A percentile compares a stretch with the other conserved stretches of the same genome.
Conservation (phyloP, 768 basidiomycete species). For the Phylloporus sp. region DNA sequence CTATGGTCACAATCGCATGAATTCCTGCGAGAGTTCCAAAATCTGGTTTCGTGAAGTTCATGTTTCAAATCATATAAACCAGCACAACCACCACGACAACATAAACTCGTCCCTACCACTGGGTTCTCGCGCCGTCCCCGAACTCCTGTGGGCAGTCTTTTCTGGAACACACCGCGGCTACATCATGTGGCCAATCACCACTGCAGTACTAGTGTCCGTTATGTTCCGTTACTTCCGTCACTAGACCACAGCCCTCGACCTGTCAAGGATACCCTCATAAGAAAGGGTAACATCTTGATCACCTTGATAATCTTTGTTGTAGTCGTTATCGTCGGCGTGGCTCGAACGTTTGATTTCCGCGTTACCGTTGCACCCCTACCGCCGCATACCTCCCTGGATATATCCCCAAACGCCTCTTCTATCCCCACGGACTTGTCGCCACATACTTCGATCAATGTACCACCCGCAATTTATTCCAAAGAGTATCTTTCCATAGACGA, state of each 20-base stretch:
- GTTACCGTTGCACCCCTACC: conserved; percentile 2
- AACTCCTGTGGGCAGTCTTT: neutral
- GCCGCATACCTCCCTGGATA: conserved; percentile 3
- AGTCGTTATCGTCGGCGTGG: conserved; percentile 8
- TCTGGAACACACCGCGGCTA: neutral
- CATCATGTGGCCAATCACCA: conserved; percentile 16
- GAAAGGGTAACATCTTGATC: conserved; percentile 10
- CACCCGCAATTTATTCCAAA: neutral
- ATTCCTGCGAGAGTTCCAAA: neutral
- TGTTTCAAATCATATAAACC: too few relatives aligned
- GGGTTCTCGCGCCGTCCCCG: neutral
- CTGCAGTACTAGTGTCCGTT: conserved; percentile 9
- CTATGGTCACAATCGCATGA: neutral
- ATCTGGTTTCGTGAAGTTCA: neutral
- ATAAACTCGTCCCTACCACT: too few relatives aligned
- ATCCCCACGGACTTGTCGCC: neutral
- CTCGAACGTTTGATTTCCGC: conserved; percentile 11
- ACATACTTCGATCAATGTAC: neutral
- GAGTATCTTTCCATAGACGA: conserved; percentile 28
- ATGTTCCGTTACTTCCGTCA: conserved; percentile 11
- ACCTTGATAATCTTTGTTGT: conserved; percentile 1
- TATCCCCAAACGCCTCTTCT: neutral
- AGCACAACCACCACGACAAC: too few relatives aligned
- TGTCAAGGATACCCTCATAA: conserved; percentile 3
- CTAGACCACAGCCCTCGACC: neutral